phyloP scores from a whole-genome alignment of 352 stramenopile genomes.

The Aphanomyces euteiches region DNA sequence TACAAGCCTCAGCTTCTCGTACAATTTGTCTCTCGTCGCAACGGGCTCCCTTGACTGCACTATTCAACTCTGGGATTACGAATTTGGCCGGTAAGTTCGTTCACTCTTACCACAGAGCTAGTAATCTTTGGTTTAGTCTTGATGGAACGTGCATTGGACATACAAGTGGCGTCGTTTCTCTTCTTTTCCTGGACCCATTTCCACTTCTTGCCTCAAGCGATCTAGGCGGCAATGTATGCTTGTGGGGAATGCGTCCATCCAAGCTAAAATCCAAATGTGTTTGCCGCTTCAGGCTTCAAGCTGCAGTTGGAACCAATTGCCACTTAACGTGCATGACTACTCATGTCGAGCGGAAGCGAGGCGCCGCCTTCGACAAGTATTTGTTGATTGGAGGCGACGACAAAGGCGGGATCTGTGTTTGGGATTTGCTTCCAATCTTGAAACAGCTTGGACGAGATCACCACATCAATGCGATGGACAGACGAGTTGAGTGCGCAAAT shows the following conservation, averaged over 20 bases:
- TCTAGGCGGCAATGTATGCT: conserved; percentile 61
- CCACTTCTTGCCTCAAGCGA: conserved; percentile 67
- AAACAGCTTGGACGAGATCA: conserved; percentile 48
- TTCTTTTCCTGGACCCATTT: conserved; percentile 72
- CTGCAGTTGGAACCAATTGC: conserved; percentile 39
- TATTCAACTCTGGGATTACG: conserved; percentile 84
- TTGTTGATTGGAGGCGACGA: conserved; percentile 70
- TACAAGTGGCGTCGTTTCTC: conserved; percentile 55
- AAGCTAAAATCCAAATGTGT: conserved; percentile 67
- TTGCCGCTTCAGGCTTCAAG: conserved; percentile 54
- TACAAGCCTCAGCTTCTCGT: conserved; percentile 68
- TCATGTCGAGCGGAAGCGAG: conserved; percentile 11
- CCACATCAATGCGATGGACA: conserved; percentile 44
- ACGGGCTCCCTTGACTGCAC: conserved; percentile 64
- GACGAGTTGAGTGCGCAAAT: conserved; percentile 64
- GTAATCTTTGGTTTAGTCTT: conserved; percentile 29
- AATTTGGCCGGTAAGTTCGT: conserved; percentile 62
- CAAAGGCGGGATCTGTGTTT: conserved; percentile 67
- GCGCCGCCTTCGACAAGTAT: conserved; percentile 39
- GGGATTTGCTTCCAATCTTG: conserved; percentile 67
- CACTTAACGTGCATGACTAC: conserved; percentile 6
- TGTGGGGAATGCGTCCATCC: conserved; percentile 70
- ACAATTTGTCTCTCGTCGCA: conserved; percentile 68
- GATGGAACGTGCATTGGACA: conserved; percentile 70
- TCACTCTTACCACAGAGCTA: neutral